Conservation (phyloP, 2,329 filamentous ascomycete species). For the Pseudopyricularia javanii region DNA sequence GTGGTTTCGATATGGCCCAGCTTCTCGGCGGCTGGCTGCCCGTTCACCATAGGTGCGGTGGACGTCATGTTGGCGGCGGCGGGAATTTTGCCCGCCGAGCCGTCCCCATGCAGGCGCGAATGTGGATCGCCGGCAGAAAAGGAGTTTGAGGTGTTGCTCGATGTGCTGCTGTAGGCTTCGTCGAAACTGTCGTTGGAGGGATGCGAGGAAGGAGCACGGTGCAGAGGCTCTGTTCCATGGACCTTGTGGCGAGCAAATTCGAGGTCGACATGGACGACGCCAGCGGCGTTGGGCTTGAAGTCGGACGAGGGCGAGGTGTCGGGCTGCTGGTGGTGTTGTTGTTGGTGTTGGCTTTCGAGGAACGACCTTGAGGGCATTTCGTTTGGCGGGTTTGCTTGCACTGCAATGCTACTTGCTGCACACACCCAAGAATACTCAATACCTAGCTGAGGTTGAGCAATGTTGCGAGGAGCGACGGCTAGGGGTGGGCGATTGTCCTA, state of each 20-base stretch:
- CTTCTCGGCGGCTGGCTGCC: constrained; percentile 18
- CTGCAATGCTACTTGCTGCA: too few species aligned
- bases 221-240: constrained; percentile 15
- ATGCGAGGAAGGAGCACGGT: constrained; percentile 15
- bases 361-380: neutral
- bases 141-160: constrained; percentile 31
- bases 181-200: constrained; percentile 40
- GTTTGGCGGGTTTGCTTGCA: neutral
- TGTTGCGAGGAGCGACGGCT: neutral
- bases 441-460: neutral
- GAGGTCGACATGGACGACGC: constrained; percentile 30
- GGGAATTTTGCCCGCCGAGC: constrained; percentile 19
- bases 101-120: constrained; percentile 23
- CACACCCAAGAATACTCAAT: constrained; percentile 1
- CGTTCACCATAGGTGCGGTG: constrained; percentile 51
- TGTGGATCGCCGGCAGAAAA: neutral
- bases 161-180: constrained; percentile 31
- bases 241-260: constrained; percentile 17
- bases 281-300: constrained; percentile 24
- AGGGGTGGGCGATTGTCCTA: constrained; percentile 1
- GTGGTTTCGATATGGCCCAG: neutral
- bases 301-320: constrained; percentile 22
- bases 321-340: constrained; percentile 16
- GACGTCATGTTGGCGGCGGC: constrained; percentile 15
- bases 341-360: constrained; percentile 1